These are phyloP conservation scores for Blastobotrys chiropterorum DNA, from an alignment of 805 yeast species.

Conservation along the genomic window DNA sequence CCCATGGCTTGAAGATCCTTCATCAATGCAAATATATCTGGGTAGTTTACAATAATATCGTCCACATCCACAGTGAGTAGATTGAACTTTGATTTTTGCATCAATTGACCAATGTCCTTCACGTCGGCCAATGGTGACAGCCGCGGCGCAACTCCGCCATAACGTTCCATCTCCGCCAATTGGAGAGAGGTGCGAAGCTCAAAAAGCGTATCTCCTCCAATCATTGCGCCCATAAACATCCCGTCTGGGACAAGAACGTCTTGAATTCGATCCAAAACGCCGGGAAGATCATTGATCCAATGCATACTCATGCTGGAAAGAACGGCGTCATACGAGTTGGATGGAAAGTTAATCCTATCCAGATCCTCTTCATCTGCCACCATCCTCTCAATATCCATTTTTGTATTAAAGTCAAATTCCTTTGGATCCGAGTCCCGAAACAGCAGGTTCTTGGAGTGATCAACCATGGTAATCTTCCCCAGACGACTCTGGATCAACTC, in stretches of 20 bases:
- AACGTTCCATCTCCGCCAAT: slow-evolving; percentile 73
- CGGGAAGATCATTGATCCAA: slow-evolving; percentile 84
- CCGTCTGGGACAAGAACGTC: slow-evolving; percentile 69
- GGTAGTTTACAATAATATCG: slow-evolving; percentile 73
- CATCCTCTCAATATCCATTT: slow-evolving; percentile 43
- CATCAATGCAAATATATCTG: slow-evolving; percentile 60
- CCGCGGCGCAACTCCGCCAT: slow-evolving; percentile 74
- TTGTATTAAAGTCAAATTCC: slow-evolving; percentile 35
- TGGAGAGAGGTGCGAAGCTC: slow-evolving; percentile 77
- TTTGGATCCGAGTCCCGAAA: slow-evolving; percentile 42
- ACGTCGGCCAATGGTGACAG: slow-evolving; percentile 76
- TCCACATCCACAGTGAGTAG: slow-evolving; percentile 80
- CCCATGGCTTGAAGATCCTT: slow-evolving; percentile 78
- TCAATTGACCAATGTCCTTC: slow-evolving; percentile 64
- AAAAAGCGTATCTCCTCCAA: slow-evolving; percentile 81
- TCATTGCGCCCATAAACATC: slow-evolving; percentile 70
- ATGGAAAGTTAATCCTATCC: slow-evolving; percentile 36
- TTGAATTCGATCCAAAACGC: slow-evolving; percentile 49
- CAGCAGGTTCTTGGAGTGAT: slow-evolving; percentile 50
- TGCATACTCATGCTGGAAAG: slow-evolving; percentile 68
- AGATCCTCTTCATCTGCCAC: slow-evolving; percentile 65
- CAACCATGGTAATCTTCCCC: slow-evolving; percentile 57
- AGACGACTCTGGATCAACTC: slow-evolving; percentile 46
- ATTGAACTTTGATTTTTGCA: slow-evolving; percentile 72
- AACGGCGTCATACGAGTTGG: slow-evolving; percentile 57